These are phyloP conservation scores for Alternaria arbusti DNA, from an alignment of 2,329 filamentous ascomycete species.

Conservation along the genomic window DNA sequence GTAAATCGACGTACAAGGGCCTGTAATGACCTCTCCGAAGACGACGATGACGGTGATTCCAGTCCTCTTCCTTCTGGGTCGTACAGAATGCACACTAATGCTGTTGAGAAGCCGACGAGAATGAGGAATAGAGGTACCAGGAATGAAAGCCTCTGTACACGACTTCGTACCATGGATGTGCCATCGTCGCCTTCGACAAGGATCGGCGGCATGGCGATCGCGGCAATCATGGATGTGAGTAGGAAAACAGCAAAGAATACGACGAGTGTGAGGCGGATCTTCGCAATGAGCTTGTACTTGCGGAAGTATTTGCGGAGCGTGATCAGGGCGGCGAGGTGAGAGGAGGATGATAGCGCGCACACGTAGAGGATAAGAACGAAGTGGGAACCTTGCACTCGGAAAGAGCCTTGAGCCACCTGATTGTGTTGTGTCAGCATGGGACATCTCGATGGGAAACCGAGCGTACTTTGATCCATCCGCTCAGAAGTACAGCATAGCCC, in stretches of 20 bases:
- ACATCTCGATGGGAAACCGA: neutral
- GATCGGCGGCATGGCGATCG: constrained; percentile 26
- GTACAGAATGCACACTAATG: constrained; percentile 36
- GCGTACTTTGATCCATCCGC: constrained; percentile 38
- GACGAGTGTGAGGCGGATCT: constrained; percentile 35
- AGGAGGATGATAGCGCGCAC: constrained; percentile 39
- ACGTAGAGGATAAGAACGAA: constrained; percentile 43
- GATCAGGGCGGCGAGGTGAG: constrained; percentile 41
- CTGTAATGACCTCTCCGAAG: neutral
- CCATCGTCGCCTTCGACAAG: constrained; percentile 3
- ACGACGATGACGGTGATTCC: constrained; percentile 7
- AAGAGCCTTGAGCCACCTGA: constrained; percentile 33
- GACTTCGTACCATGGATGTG: constrained; percentile 11
- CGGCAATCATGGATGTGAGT: constrained; percentile 35
- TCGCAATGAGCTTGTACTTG: constrained; percentile 37
- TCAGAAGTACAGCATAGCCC: constrained; percentile 40
- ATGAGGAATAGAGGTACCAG: constrained; percentile 35
- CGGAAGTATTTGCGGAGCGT: constrained; percentile 41
- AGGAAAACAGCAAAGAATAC: constrained; percentile 37
- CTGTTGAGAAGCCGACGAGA: constrained; percentile 37
- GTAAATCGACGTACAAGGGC: constrained; percentile 11
- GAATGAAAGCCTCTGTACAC: constrained; percentile 29
- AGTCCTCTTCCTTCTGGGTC: constrained; percentile 16
- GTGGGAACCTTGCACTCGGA: constrained; percentile 37
- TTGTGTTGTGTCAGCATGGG: neutral